These are phyloP conservation scores for Cnidoscolus chayamansa DNA, from an alignment of 441 rosid genomes.

Conservation along the genomic window DNA sequence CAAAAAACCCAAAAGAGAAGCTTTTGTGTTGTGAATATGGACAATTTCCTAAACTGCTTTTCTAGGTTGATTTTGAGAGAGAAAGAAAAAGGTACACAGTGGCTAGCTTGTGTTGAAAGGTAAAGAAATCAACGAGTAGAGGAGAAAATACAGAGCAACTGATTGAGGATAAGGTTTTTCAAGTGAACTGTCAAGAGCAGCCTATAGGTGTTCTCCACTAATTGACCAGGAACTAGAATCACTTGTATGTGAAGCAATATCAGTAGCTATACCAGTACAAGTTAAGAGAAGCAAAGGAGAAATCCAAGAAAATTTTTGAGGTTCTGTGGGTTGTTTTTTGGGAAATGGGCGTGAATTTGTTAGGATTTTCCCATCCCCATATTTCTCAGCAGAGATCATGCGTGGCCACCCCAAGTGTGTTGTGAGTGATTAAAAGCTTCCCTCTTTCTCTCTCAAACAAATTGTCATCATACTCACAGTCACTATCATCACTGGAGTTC, in stretches of 20 bases:
- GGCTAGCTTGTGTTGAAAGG: constrained; percentile 26
- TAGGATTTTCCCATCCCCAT: constrained; percentile 4
- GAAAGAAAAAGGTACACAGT: neutral
- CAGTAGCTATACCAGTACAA: constrained; percentile 18
- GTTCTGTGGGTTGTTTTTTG: constrained; percentile 17
- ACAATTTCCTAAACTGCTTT: constrained; percentile 2
- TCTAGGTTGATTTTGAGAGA: constrained; percentile 16
- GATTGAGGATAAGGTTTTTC: constrained; percentile 1
- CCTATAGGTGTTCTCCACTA: constrained; percentile 17
- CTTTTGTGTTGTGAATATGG: constrained; percentile 20
- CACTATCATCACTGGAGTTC: constrained; percentile 23
- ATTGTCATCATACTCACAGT: constrained; percentile 12
- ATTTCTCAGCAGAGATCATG: constrained; percentile 4
- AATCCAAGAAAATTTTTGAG: constrained; percentile 21
- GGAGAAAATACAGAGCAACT: constrained; percentile 4
- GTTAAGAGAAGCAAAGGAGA: constrained; percentile 12
- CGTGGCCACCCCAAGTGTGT: constrained; percentile 1
- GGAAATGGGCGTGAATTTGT: constrained; percentile 25
- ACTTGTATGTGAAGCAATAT: constrained; percentile 36
- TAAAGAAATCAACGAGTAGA: constrained; percentile 14
- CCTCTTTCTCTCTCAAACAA: constrained; percentile 1
- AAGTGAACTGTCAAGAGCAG: constrained; percentile 33
- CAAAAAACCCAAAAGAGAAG: constrained; percentile 7
- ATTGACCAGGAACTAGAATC: constrained; percentile 26
- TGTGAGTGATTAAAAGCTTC: constrained; percentile 14